A percentile compares a stretch with the other conserved stretches of the same genome.
Conservation (phyloP, 352 stramenopile genomes). For the Phytophthora kernoviae region DNA sequence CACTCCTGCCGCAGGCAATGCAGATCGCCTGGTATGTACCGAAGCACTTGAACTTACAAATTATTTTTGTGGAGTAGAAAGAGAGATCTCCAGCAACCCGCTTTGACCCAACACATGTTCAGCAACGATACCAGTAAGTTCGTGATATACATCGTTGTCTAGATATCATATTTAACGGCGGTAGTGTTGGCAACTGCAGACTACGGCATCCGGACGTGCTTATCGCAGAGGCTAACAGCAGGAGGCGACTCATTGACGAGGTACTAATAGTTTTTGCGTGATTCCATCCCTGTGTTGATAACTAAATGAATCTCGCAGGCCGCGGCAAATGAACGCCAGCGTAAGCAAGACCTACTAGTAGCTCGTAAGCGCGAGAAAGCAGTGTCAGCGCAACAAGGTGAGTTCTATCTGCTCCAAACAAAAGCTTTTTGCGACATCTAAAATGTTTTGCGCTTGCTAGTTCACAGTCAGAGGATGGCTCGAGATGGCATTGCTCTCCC, state of each 20-base stretch:
- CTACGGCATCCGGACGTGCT: slow-evolving; percentile 30
- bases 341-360: slow-evolving; percentile 23
- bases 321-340: background rate
- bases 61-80: slow-evolving; percentile 13
- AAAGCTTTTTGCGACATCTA: background rate
- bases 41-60: background rate
- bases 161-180: too few species aligned
- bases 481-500: slow-evolving; percentile 7
- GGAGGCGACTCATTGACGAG: slow-evolving; percentile 30
- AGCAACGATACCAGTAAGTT: slow-evolving; percentile 35
- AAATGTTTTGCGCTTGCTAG: slow-evolving; percentile 1
- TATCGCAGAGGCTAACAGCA: slow-evolving; percentile 36
- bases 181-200: slow-evolving; percentile 11
- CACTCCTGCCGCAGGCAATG: too few species aligned
- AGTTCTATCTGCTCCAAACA: background rate
- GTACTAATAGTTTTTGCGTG: slow-evolving; percentile 9
- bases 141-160: background rate
- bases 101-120: slow-evolving; percentile 9
- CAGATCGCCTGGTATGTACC: too few species aligned
- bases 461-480: slow-evolving; percentile 7
- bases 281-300: background rate
- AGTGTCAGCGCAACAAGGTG: slow-evolving; percentile 9
- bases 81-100: slow-evolving; percentile 1
- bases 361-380: slow-evolving; percentile 27
- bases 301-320: background rate